phyloP scores from a whole-genome alignment of 163 green algal species.

The Chloroidium sp. region DNA sequence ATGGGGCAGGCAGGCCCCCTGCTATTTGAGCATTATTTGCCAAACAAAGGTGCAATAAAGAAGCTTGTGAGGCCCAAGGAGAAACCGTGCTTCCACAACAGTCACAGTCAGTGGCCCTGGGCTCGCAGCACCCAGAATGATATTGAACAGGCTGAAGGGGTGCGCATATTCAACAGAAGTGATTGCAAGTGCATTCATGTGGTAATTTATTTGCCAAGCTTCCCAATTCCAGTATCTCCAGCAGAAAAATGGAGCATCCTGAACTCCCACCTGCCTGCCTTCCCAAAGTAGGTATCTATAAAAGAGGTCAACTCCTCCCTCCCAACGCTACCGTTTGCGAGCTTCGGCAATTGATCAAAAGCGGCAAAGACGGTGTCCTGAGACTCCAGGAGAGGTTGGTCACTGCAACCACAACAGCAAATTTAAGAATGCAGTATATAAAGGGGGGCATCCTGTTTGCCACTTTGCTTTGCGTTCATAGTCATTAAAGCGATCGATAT shows the following conservation, averaged over 20 bases:
- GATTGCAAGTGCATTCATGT: background rate
- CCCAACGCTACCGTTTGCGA: background rate
- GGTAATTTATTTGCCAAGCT: background rate
- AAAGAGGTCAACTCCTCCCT: slow-evolving; percentile 14
- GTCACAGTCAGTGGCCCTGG: background rate
- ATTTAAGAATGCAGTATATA: background rate
- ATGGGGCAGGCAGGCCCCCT: too few relatives aligned
- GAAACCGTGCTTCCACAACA: background rate
- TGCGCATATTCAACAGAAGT: background rate
- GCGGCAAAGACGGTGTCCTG: slow-evolving; percentile 9
- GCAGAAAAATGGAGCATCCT: background rate
- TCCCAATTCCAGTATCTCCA: background rate
- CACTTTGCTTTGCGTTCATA: background rate
- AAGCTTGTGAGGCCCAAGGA: background rate
- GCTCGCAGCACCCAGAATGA: background rate
- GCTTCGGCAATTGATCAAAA: slow-evolving; percentile 17
- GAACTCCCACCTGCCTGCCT: slow-evolving; percentile 8
- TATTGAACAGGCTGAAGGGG: background rate
- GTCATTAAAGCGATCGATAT: background rate
- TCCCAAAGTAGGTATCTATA: slow-evolving; percentile 21
- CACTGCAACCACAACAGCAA: slow-evolving; percentile 15
- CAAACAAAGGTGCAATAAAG: background rate
- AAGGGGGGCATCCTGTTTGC: background rate
- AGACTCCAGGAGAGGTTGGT: slow-evolving; percentile 22
- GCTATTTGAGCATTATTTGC: background rate